phyloP scores from a whole-genome alignment of 116 monocot genomes.

The Phalaenopsis hybrid region DNA sequence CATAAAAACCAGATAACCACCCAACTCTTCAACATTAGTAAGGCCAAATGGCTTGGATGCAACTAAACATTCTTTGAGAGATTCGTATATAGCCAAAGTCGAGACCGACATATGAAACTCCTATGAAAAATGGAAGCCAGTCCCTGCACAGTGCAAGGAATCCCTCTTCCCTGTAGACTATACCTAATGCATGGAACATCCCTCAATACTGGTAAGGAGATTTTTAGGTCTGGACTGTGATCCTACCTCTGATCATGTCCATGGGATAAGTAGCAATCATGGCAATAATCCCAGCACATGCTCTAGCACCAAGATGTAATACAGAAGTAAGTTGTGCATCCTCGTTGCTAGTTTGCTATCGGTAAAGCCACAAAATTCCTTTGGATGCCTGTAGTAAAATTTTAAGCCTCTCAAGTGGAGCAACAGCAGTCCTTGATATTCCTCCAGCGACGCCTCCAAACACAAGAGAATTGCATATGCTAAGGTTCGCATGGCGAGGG shows the following conservation, averaged over 20 bases:
- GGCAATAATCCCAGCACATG: constrained; percentile 99
- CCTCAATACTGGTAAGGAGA: constrained; percentile 45
- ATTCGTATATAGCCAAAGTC: constrained; percentile 93
- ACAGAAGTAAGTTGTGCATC: constrained; percentile 83
- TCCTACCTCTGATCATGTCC: constrained; percentile 98
- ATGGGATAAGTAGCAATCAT: constrained; percentile 99
- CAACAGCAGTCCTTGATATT: constrained; percentile 35
- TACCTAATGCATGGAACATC: constrained; percentile 78
- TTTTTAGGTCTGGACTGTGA: constrained; percentile 91
- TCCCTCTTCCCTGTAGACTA: constrained; percentile 74
- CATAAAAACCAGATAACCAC: constrained; percentile 73
- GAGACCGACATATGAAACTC: constrained; percentile 97
- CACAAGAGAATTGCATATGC: constrained; percentile 84
- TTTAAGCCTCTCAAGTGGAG: too few relatives aligned
- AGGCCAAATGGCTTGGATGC: constrained; percentile 52
- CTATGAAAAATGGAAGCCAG: constrained; percentile 97
- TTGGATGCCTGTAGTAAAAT: constrained; percentile 19
- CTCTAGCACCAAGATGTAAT: constrained; percentile 92
- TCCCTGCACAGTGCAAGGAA: constrained; percentile 70
- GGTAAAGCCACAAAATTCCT: constrained; percentile 85
- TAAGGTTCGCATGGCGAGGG: constrained; percentile 59
- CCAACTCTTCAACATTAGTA: constrained; percentile 61
- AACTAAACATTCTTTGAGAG: constrained; percentile 80
- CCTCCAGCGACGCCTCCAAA: constrained; percentile 98
- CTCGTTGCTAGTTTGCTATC: constrained; percentile 64